A percentile compares a stretch with the other conserved stretches of the same genome.
Evolutionary conservation across 805 yeast genomes (phyloP).

Genomic region (Candida manassasensis): DNA sequence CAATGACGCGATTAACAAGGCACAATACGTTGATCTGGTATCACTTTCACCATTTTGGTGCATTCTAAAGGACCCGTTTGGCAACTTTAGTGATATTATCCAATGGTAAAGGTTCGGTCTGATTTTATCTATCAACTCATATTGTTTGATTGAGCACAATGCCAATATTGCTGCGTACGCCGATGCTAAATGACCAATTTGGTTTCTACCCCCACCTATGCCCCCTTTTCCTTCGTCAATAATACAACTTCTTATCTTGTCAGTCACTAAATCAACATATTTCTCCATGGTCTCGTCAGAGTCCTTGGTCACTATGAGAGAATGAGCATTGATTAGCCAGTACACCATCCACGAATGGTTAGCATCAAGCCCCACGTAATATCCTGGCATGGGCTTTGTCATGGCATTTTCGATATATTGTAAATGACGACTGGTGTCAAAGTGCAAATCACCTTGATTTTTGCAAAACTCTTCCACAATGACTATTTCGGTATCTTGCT

Average conservation of each 20-base stretch:
- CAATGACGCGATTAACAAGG: slow-evolving; percentile 64
- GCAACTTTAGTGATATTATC: slow-evolving; percentile 58
- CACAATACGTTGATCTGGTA: slow-evolving; percentile 83
- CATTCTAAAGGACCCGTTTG: slow-evolving; percentile 76
- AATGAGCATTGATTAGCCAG: slow-evolving; percentile 63
- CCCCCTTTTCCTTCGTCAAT: slow-evolving; percentile 44
- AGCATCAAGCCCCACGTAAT: slow-evolving; percentile 64
- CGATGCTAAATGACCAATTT: slow-evolving; percentile 79
- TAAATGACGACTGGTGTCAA: slow-evolving; percentile 33
- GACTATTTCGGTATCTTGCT: slow-evolving; percentile 25
- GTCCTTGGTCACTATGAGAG: slow-evolving; percentile 11
- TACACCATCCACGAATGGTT: slow-evolving; percentile 89
- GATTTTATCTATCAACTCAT: slow-evolving; percentile 20
- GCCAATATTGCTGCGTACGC: slow-evolving; percentile 74
- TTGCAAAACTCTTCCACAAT: slow-evolving; percentile 14
- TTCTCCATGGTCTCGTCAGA: slow-evolving; percentile 37
- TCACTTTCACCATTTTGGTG: slow-evolving; percentile 79
- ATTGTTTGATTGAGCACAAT: slow-evolving; percentile 48
- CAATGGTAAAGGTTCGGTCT: slow-evolving; percentile 50
- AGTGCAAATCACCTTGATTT: slow-evolving; percentile 4
- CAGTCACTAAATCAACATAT: slow-evolving; percentile 16
- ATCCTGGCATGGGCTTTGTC: slow-evolving; percentile 42
- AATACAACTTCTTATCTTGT: slow-evolving; percentile 23
- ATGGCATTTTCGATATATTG: slow-evolving; percentile 36
- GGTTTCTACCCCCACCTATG: slow-evolving; percentile 81